These are phyloP conservation scores for Phytopythium sindhum DNA, from an alignment of 352 stramenopile genomes.

Conservation along the genomic window DNA sequence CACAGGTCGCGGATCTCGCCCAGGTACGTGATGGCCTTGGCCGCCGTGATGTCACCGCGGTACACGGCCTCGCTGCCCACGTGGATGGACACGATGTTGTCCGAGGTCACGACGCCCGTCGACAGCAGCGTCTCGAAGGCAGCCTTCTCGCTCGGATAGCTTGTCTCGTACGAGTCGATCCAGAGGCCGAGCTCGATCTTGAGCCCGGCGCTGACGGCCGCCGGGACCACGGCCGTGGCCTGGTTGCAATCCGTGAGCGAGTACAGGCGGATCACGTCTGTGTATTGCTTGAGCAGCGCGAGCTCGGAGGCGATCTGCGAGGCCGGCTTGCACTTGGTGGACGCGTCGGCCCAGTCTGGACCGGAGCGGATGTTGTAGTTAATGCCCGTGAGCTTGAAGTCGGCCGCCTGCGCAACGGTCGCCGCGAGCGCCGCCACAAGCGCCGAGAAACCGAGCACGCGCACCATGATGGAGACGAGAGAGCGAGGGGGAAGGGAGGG, in stretches of 20 bases:
- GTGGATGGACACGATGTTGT: constrained; percentile 53
- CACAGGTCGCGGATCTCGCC: constrained; percentile 52
- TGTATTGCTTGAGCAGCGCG: constrained; percentile 37
- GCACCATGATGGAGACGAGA: constrained; percentile 22
- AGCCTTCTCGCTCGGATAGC: constrained; percentile 39
- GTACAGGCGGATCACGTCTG: constrained; percentile 50
- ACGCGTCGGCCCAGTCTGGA: constrained; percentile 42
- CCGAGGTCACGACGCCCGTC: constrained; percentile 28
- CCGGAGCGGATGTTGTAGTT: constrained; percentile 75
- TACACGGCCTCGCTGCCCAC: constrained; percentile 73
- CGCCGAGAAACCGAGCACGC: constrained; percentile 23
- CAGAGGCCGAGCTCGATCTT: constrained; percentile 55
- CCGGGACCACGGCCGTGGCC: constrained; percentile 30
- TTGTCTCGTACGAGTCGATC: constrained; percentile 36
- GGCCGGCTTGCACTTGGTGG: constrained; percentile 52
- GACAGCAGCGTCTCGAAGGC: constrained; percentile 40
- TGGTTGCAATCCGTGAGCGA: constrained; percentile 51
- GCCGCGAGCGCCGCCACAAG: constrained; percentile 20
- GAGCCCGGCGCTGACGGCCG: constrained; percentile 35
- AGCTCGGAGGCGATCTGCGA: constrained; percentile 48
- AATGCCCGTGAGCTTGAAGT: constrained; percentile 50
- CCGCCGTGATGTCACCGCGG: constrained; percentile 43
- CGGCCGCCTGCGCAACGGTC: constrained; percentile 18
- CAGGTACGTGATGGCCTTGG: constrained; percentile 42
- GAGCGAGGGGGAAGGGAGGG: background rate